These are phyloP conservation scores for Agroathelia rolfsii DNA, from an alignment of 1,284 basidiomycete species.

Conservation along the genomic window DNA sequence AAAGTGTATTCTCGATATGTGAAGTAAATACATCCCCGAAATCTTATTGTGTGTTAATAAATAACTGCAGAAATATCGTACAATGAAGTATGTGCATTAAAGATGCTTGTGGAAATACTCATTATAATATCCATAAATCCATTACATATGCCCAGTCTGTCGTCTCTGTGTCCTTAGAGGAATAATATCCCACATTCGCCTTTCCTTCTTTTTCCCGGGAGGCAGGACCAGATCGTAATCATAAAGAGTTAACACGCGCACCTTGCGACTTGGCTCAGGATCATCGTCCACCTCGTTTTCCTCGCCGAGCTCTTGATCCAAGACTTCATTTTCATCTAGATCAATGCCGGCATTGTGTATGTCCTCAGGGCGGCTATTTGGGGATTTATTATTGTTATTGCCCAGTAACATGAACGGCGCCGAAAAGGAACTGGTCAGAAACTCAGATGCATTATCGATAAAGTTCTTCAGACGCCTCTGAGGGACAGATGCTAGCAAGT, in stretches of 20 bases:
- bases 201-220: too few species aligned
- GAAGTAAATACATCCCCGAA: too few species aligned
- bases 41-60: too few species aligned
- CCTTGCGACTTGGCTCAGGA: slow-evolving; percentile 32
- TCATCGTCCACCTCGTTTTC: slow-evolving; percentile 72
- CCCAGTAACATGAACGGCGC: slow-evolving; percentile 37
- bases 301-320: slow-evolving; percentile 66
- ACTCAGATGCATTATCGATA: slow-evolving; percentile 57
- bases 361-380: slow-evolving; percentile 46
- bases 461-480: slow-evolving; percentile 54
- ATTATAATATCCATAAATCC: too few species aligned
- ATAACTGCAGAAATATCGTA: too few species aligned
- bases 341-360: slow-evolving; percentile 61
- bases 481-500: slow-evolving; percentile 56
- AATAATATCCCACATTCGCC: too few species aligned
- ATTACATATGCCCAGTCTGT: too few species aligned
- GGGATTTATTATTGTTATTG: too few species aligned
- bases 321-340: slow-evolving; percentile 60
- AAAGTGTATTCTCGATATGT: too few species aligned
- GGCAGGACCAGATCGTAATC: slow-evolving; percentile 21
- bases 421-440: slow-evolving; percentile 46
- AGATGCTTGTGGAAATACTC: too few species aligned
- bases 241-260: slow-evolving; percentile 30
- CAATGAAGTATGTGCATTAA: too few species aligned
- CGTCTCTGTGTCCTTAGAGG: too few species aligned